These are phyloP conservation scores for Solanum neorickii DNA, from an alignment of 257 asterid genomes.

Conservation along the genomic window DNA sequence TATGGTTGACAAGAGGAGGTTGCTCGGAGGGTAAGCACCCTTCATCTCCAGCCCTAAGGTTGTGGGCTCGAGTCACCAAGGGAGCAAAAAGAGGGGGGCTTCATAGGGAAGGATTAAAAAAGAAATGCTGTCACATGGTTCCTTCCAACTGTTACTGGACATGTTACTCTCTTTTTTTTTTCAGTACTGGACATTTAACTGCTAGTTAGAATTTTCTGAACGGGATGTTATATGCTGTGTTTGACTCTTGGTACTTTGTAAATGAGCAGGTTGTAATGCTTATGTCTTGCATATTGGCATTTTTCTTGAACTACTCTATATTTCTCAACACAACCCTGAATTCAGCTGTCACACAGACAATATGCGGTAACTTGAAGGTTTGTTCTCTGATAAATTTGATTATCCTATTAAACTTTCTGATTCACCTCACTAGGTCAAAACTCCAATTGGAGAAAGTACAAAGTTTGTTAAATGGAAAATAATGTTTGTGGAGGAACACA, in stretches of 20 bases:
- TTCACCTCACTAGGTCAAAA: not conserved
- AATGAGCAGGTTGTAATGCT: constrained; percentile 54
- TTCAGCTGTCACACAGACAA: constrained; percentile 91
- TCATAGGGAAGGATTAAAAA: not conserved
- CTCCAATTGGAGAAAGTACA: not conserved
- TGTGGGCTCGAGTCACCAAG: not conserved
- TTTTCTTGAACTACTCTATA: constrained; percentile 67
- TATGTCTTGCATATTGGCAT: constrained; percentile 75
- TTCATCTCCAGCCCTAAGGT: not conserved
- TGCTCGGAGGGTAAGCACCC: not conserved
- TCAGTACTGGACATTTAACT: not conserved
- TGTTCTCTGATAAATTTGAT: constrained; percentile 5
- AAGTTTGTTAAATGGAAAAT: not conserved
- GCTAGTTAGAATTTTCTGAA: not conserved
- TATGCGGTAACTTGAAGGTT: constrained; percentile 95
- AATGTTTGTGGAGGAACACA: not conserved
- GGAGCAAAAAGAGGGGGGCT: not conserved
- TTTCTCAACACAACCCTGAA: constrained; percentile 89
- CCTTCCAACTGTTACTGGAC: not conserved
- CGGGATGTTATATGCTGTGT: not conserved
- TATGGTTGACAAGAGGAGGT: not conserved
- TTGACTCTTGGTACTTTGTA: not conserved
- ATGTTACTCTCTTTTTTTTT: not conserved
- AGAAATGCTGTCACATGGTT: not conserved
- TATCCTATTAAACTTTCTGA: not conserved